phyloP scores from a whole-genome alignment of 1,284 basidiomycete genomes.

The Amylostereum areolatum region DNA sequence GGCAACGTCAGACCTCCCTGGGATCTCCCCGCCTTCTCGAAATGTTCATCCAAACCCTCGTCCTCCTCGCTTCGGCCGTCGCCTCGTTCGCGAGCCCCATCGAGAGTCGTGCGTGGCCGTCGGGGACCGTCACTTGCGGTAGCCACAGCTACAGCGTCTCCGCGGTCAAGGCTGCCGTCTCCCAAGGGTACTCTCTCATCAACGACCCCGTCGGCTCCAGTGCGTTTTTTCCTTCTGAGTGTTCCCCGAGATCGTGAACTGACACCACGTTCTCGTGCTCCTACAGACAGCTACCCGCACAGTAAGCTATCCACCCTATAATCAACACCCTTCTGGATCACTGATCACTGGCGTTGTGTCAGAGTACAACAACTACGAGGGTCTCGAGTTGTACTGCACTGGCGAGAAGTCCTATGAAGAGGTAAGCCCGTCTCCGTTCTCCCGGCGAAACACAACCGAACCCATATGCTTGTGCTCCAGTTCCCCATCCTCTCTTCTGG shows the following conservation, averaged over 20 bases:
- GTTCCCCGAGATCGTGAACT: not conserved
- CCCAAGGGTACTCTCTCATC: slow-evolving; percentile 17
- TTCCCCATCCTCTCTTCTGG: slow-evolving; percentile 21
- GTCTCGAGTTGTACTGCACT: no score
- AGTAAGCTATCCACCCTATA: slow-evolving; percentile 6
- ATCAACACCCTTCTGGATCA: not conserved
- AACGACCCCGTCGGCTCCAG: slow-evolving; percentile 15
- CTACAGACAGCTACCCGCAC: slow-evolving; percentile 14
- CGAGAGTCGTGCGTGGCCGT: slow-evolving; percentile 14
- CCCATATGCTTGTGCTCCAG: slow-evolving; percentile 6
- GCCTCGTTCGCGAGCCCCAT: slow-evolving; percentile 6
- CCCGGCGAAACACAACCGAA: no score
- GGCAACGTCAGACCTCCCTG: no score
- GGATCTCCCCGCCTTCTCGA: not conserved
- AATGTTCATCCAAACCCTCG: slow-evolving; percentile 9
- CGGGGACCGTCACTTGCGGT: slow-evolving; percentile 22
- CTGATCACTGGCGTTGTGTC: not conserved
- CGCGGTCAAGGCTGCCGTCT: slow-evolving; percentile 18
- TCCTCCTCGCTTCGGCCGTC: slow-evolving; percentile 7
- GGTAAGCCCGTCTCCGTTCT: no score
- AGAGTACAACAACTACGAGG: no score
- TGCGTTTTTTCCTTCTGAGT: slow-evolving; percentile 2
- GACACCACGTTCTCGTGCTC: not conserved
- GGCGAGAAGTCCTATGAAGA: no score
- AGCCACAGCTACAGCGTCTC: slow-evolving; percentile 18